Percentiles rank a stretch among this genome's conserved stretches.
phyloP scores from a whole-genome alignment of 129 eudicot species.

The Centrapalus pauciflorus region DNA sequence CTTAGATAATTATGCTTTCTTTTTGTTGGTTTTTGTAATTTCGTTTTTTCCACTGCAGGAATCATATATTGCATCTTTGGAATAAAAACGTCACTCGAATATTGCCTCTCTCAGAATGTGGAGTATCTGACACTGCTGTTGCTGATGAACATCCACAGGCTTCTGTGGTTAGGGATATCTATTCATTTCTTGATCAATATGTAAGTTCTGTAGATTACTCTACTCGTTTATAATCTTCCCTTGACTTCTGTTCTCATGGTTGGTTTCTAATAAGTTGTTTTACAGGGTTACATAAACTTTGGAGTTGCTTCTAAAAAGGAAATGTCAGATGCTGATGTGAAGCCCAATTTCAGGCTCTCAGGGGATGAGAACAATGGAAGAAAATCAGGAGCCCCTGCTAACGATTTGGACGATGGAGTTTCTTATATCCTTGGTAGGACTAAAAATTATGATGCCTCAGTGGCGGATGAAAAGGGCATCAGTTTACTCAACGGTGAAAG shows the following conservation, averaged over 20 bases:
- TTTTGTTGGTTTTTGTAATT: background rate
- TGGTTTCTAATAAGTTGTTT: conserved; percentile 15
- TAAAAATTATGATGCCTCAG: conserved; percentile 23
- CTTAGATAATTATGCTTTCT: background rate
- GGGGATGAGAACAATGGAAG: conserved; percentile 44
- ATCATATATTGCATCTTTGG: conserved; percentile 85
- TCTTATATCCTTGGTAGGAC: conserved; percentile 61
- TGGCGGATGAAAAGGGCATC: conserved; percentile 19
- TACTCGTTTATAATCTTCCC: background rate
- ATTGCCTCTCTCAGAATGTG: conserved; percentile 80
- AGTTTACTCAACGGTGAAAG: conserved; percentile 17
- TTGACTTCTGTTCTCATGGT: background rate
- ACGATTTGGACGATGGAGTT: conserved; percentile 72
- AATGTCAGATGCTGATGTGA: conserved; percentile 31
- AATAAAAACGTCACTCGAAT: conserved; percentile 81
- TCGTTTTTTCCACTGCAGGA: conserved; percentile 43
- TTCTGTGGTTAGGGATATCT: conserved; percentile 69
- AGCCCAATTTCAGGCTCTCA: conserved; percentile 44
- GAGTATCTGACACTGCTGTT: conserved; percentile 48
- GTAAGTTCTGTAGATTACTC: conserved; percentile 47
- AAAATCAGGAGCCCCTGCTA: conserved; percentile 31
- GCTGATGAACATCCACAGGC: conserved; percentile 50
- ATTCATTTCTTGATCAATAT: conserved; percentile 75
- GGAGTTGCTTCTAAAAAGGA: conserved; percentile 84
- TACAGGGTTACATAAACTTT: conserved; percentile 88